Evolutionary conservation across 345 rosid species (phyloP), one percentile per base, ranked within the genome.

Genomic region (Eucalyptus pauciflora): DNA sequence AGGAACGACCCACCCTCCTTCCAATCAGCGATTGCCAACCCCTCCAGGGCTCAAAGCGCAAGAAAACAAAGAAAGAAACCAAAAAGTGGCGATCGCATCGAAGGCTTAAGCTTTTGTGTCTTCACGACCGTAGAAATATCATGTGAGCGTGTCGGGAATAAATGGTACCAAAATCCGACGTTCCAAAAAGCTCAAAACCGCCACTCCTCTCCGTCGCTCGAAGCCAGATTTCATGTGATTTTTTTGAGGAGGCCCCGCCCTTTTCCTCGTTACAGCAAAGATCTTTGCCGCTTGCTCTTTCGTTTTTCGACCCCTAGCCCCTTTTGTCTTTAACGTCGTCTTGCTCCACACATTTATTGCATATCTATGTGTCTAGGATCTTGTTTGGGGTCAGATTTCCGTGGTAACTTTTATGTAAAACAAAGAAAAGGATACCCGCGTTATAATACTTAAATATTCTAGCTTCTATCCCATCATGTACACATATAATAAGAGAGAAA

Each of bases 401-500:
- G 7, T 8, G 43, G 79, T 69, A 69, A 69, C 22, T 69, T 69
- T 31, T 18, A 9, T 69, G 79, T 33, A 10, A 18, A 71, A 71
- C 4, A 67, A n/a, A 2, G 14, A 62, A 29, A 29, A 29, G 3
- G 18, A 5, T 14, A 4, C 29, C 17, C 1, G 7, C 10, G 3
- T 17, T 33, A 33, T 10, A 9, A 71, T 71, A 33, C 17, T 69
- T 69, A 71, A 20, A 37, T 18, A 11, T 22, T 37, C 27, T 6
- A 4, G 24, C 25, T 13, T 41, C 46, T n/a, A 64, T 64, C 18
- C 10, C 62, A 24, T 56, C 58, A 24, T 24, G 6, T 56, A 56
- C 29, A 71, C 43, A 10, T 10, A 37, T 5, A 18, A 37, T 71
- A 10, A 71, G 13, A 18, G 6, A 16, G 46, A 71, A 3, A 17